Base-by-base conservation (phyloP, 306 rosid genomes). In the Argentina anserina region DNA sequence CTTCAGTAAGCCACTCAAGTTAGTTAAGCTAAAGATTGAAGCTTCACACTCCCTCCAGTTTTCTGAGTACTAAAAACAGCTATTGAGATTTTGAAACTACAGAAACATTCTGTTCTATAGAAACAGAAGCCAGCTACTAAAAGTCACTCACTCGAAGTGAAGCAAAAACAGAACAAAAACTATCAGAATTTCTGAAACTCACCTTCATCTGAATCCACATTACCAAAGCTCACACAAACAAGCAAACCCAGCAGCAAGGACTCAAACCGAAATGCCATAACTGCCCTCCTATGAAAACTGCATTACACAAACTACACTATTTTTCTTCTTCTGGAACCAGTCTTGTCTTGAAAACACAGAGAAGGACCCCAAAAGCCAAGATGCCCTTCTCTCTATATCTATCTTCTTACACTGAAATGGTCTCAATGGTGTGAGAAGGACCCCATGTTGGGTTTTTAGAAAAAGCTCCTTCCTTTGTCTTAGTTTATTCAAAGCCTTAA, bases 131-230 rank as follows among this genome's bases (percentile, higher is more conserved):
- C 59, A 52, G 59, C 21, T 31, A 31, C 40, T 60, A 29, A 2
- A 7, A 26, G 42, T 63, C 58, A 15, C 65, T 25, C 3, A 61
- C n/a, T n/a, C n/a, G n/a, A 42, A 66, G 33, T 33, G 43, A 47
- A 53, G 14, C 45, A 58, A 73, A 65, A 75, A 67, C 40, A 65
- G 29, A 53, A 33, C 13, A 70, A 37, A n/a, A 62, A 46, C 65
- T 46, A 63, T 29, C 52, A 76, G 18, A 39, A 37, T 26, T 62
- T 14, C 55, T 47, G 72, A 11, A 7, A 75, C 97, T 90, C 84
- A 95, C 99, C 97, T 62, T 91, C 96, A 36, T 82, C 90, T 9
- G 99, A 90, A 46, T 80, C 84, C 77, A 77, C 97, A 5, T 80
- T 71, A 52, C 69, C 81, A 61, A 84, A 73, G 86, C 77, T 85